Base-by-base conservation (phyloP, 805 yeast genomes). In the Komagataella ulmi region DNA sequence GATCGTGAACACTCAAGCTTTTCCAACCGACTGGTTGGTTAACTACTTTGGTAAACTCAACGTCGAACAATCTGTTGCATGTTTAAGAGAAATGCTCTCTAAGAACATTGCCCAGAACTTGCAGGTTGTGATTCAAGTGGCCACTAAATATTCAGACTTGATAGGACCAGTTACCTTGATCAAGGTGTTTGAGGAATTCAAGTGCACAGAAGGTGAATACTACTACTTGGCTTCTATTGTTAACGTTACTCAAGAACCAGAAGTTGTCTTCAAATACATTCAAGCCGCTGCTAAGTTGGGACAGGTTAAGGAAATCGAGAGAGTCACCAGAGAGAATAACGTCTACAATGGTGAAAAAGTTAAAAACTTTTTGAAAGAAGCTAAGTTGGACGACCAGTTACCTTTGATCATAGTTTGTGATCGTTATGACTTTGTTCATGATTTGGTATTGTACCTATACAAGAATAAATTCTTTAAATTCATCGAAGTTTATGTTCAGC, bases 361-460 rank as follows among this genome's bases (percentile, higher is more conserved):
- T 54, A 93, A 93, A 76, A 93, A 93, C 73, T 95, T 87, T 70
- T 77, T 93, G 72, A 93, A 93, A 70, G 99, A 93, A 66, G 88
- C 91, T 55, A 81, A 86, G 63, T 76, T 93, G 57, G 90, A 90
- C 55, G 98, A 93, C 65, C 99, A 93, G 72, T 76, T 93, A 56
- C 99, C 99, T 49, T 79, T 93, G 68, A 90, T 95, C 59, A 86
- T 95, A 66, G 97, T 93, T 49, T 90, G 97, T 71, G 98, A 93
- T 72, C 81, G 97, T 64, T 88, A 75, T 71, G 75, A 83, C 66
- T 93, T 81, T 66, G 88, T 90, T 52, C 98, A 93, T 67, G 99
- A 93, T 68, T 79, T 93, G 71, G 83, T 93, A 53, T 77, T 93
- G 62, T 93, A 86, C 72, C 76, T 93, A 66, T 93, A 93, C 82